Base-by-base conservation (phyloP, 441 rosid genomes). In the Capsella rubella region DNA sequence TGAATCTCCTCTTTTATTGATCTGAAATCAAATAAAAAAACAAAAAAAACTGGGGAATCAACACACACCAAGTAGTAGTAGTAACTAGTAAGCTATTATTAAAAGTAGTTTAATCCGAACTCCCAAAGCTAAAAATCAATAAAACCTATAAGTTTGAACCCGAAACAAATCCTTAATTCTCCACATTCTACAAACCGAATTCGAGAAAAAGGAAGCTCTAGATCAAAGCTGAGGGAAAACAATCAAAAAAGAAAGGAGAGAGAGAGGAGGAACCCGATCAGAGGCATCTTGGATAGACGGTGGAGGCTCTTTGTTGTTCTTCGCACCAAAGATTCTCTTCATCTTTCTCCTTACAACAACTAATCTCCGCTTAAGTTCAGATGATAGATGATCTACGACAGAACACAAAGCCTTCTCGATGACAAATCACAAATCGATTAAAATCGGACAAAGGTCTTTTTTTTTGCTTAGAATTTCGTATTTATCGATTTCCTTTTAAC, bases 221-320 rank as follows among this genome's bases (percentile, higher is more conserved):
- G 71, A n/a, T 32, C 27, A 7, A 45, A 15, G 8, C 51, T 43
- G 18, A 13, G 25, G 45, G 47, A n/a, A 32, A n/a, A 55, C 25
- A n/a, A 14, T 2, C 2, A 21, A 27, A 5, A 42, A 57, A 75
- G 39, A 46, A 54, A 40, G 13, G 18, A 47, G 21, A 51, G 57
- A 39, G 39, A 6, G 6, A 11, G 15, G 47, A 43, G 37, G 46
- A 71, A 94, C 98, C 97, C 93, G 83, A 61, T 89, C 96, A 77
- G 99, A 88, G 51, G 98, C 91, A 69, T 96, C 99, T 42, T 86
- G 75, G 54, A 96, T 16, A 1, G 97, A 86, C 3, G 99, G 98
- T 62, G 98, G 97, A n/a, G 98, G 98, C 45, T 91, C 99, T 71
- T 92, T 93, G 67, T 96, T 90, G 62, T 93, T 93, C 84, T 90